Evolutionary conservation across 2,329 filamentous ascomycete genomes (phyloP).

Genomic region (Dactylellina haptotyla): DNA sequence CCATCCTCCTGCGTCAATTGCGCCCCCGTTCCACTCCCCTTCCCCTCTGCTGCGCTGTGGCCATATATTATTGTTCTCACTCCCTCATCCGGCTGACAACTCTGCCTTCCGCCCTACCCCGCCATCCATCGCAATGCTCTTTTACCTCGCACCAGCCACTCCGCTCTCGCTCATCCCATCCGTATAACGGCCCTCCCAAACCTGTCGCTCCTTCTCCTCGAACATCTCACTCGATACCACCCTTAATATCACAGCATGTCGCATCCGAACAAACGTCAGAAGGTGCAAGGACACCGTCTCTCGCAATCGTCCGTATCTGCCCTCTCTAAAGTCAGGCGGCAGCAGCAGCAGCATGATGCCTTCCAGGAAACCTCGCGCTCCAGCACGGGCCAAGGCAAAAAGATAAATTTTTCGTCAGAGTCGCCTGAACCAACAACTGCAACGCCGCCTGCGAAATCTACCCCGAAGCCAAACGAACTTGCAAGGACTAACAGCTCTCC

Average conservation of each 20-base stretch:
- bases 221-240: slow-evolving; percentile 2
- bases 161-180: neutral
- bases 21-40: no score
- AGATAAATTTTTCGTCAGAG: slow-evolving; percentile 30
- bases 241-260: slow-evolving; percentile 10
- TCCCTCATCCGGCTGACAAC: neutral
- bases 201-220: no score
- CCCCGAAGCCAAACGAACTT: neutral
- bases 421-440: slow-evolving; percentile 35
- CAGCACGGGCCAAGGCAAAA: slow-evolving; percentile 30
- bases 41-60: neutral
- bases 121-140: slow-evolving; percentile 20
- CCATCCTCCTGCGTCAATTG: no score
- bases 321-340: slow-evolving; percentile 27
- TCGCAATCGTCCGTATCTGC: slow-evolving; percentile 19
- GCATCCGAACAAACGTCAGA: slow-evolving; percentile 37
- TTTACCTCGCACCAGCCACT: slow-evolving; percentile 4
- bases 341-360: slow-evolving; percentile 22
- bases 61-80: neutral
- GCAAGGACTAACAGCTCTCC: neutral
- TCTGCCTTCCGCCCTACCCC: neutral
- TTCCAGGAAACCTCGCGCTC: slow-evolving; percentile 40
- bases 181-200: slow-evolving; percentile 12
- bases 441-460: neutral
- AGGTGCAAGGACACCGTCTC: slow-evolving; percentile 5